These are phyloP conservation scores for Aspergillus japonicus DNA, from an alignment of 2,329 filamentous ascomycete species.

Conservation along the genomic window DNA sequence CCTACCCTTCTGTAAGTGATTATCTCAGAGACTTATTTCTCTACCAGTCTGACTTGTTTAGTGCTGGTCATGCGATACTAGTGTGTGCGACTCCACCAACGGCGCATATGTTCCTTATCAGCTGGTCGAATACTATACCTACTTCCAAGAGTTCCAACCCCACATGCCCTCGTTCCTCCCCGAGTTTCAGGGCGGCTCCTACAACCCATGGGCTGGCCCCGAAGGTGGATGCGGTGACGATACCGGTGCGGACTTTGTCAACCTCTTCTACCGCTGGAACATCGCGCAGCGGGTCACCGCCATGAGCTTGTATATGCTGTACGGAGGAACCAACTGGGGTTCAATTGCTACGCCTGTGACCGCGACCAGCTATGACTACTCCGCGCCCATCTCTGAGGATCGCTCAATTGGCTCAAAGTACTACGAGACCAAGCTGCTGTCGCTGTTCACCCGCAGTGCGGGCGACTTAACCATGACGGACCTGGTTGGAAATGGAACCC, in stretches of 20 bases:
- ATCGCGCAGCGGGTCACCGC: conserved; percentile 60
- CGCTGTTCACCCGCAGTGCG: conserved; percentile 59
- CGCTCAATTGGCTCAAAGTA: conserved; percentile 59
- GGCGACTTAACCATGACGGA: conserved; percentile 58
- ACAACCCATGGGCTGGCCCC: conserved; percentile 63
- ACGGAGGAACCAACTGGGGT: conserved; percentile 65
- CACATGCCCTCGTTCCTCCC: conserved; percentile 53
- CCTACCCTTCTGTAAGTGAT: conserved; percentile 53
- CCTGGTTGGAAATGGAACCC: conserved; percentile 48
- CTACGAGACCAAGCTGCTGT: conserved; percentile 62
- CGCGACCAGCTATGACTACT: conserved; percentile 64
- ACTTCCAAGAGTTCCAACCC: conserved; percentile 47
- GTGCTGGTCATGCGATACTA: conserved; percentile 65
- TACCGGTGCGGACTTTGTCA: conserved; percentile 60
- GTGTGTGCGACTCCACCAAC: conserved; percentile 60
- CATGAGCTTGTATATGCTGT: conserved; percentile 64
- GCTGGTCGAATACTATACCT: conserved; percentile 49
- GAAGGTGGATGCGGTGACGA: conserved; percentile 55
- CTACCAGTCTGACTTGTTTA: conserved; percentile 52
- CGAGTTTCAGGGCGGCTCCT: conserved; percentile 61
- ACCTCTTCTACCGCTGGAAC: conserved; percentile 63
- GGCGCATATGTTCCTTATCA: conserved; percentile 58
- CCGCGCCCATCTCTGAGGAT: conserved; percentile 60
- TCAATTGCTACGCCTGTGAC: conserved; percentile 58
- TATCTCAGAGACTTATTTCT: conserved; percentile 3